Evolutionary conservation across 306 rosid genomes (phyloP), one percentile per base, ranked within the genome.

Genomic region (Geum urbanum): DNA sequence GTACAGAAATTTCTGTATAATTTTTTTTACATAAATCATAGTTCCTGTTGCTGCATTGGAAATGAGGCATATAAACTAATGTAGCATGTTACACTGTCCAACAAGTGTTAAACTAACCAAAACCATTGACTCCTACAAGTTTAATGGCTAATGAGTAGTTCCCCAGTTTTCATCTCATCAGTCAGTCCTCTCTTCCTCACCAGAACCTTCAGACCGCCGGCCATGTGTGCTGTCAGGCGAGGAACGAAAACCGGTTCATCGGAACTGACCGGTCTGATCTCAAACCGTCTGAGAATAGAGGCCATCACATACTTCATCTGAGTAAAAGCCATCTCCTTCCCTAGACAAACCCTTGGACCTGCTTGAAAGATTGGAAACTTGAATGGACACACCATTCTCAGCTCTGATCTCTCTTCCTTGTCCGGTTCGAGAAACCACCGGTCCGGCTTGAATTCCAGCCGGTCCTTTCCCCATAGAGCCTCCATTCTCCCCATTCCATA

Each of bases 401-500:
- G 62, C 15, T 11, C 74, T 2, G 75, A 77, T 54, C 69, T 75
- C 46, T 47, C 73, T 39, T 59, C 79, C 40, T 59, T 79, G 19
- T 80, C 82, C 11, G 73, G 78, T 22, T 89, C 86, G 2, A 66
- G 52, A 57, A 89, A 77, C 98, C 98, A 94, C 6, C 98, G 74
- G 50, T 87, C 78, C 7, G 98, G 98, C 53, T 82, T 90, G 65
- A 94, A 94, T 52, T 85, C 94, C 20, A 76, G 70, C 75, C 88
- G 57, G 69, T 88, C 90, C 51, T 85, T 81, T 6, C 98, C 98
- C 97, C 98, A 94, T 40, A 88, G 47, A 2, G 74, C 73, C 40
- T 85, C 96, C 97, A 85, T 86, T 74, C 98, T 87, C 18, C 98
- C 98, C 98, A 94, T 90, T 6, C 96, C 97, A 14, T 90, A 94